Conservation (phyloP, 805 yeast species). For the Suhomyces faveliae region DNA sequence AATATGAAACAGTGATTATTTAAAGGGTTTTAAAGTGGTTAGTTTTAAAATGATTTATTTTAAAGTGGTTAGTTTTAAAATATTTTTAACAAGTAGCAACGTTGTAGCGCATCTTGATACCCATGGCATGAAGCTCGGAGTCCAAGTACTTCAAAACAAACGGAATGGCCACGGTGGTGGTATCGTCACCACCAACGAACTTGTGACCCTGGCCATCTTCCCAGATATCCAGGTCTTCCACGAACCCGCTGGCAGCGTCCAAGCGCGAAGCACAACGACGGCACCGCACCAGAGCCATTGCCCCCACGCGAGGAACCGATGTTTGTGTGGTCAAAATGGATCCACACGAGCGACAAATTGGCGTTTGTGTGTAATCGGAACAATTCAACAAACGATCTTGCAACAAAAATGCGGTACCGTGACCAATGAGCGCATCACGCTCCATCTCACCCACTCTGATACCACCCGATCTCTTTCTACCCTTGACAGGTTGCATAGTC, state of each 20-base stretch:
- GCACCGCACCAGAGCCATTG: slow-evolving; percentile 75
- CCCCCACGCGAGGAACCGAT: slow-evolving; percentile 88
- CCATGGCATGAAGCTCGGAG: slow-evolving; percentile 96
- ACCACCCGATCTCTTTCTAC: slow-evolving; percentile 98
- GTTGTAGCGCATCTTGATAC: slow-evolving; percentile 87
- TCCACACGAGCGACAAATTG: slow-evolving; percentile 91
- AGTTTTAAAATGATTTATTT: too few relatives aligned
- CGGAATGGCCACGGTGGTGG: slow-evolving; percentile 96
- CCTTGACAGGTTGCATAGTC: slow-evolving; percentile 99
- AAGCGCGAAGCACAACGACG: slow-evolving; percentile 83
- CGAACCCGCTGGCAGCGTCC: slow-evolving; percentile 51
- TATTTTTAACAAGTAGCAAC: slow-evolving; percentile 40
- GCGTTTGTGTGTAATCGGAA: slow-evolving; percentile 90
- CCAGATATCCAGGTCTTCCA: slow-evolving; percentile 80
- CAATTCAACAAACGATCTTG: slow-evolving; percentile 95
- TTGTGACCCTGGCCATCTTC: slow-evolving; percentile 95
- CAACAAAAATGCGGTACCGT: slow-evolving; percentile 91
- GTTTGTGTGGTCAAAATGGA: slow-evolving; percentile 85
- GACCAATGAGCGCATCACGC: slow-evolving; percentile 98
- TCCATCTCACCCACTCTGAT: slow-evolving; percentile 99
- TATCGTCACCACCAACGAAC: slow-evolving; percentile 87
- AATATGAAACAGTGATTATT: too few relatives aligned
- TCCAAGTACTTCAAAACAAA: slow-evolving; percentile 93
- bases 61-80: too few relatives aligned
- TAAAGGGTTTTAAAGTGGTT: too few relatives aligned